Conservation (phyloP, 768 basidiomycete genomes). For the Asterophora parasitica region DNA sequence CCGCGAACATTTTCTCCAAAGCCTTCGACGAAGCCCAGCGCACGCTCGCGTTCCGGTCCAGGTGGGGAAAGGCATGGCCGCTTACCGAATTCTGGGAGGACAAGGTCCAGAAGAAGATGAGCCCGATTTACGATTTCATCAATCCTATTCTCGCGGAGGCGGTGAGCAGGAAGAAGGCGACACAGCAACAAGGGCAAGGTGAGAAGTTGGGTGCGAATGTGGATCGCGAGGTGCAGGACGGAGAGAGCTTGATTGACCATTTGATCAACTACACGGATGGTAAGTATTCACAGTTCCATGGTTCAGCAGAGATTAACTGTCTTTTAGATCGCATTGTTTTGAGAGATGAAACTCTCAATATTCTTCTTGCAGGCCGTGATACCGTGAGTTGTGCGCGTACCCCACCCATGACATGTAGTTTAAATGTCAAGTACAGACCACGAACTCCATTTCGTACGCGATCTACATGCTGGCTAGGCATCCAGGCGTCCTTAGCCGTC, state of each 20-base stretch:
- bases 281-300: constrained; percentile 15
- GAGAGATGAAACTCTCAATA: constrained; percentile 50
- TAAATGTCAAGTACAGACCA: no score
- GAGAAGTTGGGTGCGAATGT: constrained; percentile 20
- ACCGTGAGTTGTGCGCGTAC: constrained; percentile 30
- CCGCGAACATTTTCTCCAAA: constrained; percentile 39
- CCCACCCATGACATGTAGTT: no score
- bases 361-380: constrained; percentile 54
- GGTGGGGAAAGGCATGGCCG: constrained; percentile 41
- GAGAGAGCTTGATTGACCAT: constrained; percentile 43
- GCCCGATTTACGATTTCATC: constrained; percentile 46
- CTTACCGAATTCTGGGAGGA: constrained; percentile 50
- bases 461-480: constrained; percentile 41
- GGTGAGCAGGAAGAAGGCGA: constrained; percentile 26
- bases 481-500: constrained; percentile 32
- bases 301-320: neutral
- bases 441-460: constrained; percentile 35
- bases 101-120: constrained; percentile 39
- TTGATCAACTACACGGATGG: constrained; percentile 49
- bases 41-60: constrained; percentile 29
- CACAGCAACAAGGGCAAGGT: neutral
- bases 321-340: constrained; percentile 30
- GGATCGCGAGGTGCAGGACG: constrained; percentile 29
- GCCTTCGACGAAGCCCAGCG: constrained; percentile 47
- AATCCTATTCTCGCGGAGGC: constrained; percentile 50